phyloP scores from a whole-genome alignment of 495 filamentous ascomycete species.

The Penicillium steckii region DNA sequence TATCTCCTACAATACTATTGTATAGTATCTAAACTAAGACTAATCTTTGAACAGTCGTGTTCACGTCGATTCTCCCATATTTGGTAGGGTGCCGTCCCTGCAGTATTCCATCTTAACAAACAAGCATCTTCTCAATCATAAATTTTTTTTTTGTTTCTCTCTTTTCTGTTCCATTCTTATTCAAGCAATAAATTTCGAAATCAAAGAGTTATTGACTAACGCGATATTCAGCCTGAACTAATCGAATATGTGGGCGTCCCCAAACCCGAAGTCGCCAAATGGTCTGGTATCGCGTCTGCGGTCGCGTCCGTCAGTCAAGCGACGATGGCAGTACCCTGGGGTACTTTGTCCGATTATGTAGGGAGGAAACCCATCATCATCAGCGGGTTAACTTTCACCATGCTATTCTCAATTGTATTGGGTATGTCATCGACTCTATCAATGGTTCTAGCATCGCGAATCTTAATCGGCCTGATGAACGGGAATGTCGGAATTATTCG shows the following conservation, averaged over 20 bases:
- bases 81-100: slow-evolving; percentile 43
- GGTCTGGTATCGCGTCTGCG: slow-evolving; percentile 70
- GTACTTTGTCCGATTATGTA: slow-evolving; percentile 67
- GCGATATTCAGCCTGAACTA: slow-evolving; percentile 65
- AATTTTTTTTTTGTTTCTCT: too few relatives aligned
- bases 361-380: slow-evolving; percentile 78
- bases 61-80: slow-evolving; percentile 87
- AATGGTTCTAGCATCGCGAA: slow-evolving; percentile 69
- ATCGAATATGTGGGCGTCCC: slow-evolving; percentile 76
- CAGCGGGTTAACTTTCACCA: slow-evolving; percentile 65
- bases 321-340: slow-evolving; percentile 75
- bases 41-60: slow-evolving; percentile 48
- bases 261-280: slow-evolving; percentile 69
- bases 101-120: neutral
- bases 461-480: slow-evolving; percentile 67
- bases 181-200: neutral
- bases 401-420: slow-evolving; percentile 70
- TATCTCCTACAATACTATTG: too few relatives aligned
- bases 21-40: slow-evolving; percentile 8
- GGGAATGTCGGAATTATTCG: slow-evolving; percentile 80
- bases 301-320: slow-evolving; percentile 73
- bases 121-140: neutral
- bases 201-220: neutral
- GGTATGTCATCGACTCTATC: slow-evolving; percentile 72
- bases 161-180: too few relatives aligned